Conservation (phyloP, 345 rosid genomes). For the Durio zibethinus region DNA sequence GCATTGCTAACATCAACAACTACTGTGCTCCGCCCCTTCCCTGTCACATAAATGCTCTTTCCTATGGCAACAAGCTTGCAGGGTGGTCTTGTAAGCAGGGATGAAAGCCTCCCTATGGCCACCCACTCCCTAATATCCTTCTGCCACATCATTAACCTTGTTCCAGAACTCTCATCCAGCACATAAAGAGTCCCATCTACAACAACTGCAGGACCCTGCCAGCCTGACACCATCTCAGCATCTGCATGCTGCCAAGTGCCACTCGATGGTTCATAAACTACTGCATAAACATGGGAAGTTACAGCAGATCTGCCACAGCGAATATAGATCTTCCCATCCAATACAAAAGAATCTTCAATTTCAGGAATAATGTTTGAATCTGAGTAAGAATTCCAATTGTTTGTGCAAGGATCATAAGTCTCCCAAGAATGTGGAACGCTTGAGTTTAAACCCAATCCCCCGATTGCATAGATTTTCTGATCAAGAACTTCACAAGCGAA, state of each 20-base stretch:
- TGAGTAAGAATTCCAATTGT: constrained; percentile 39
- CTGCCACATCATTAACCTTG: constrained; percentile 65
- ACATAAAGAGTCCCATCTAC: constrained; percentile 63
- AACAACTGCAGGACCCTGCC: constrained; percentile 78
- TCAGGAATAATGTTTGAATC: constrained; percentile 45
- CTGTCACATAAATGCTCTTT: constrained; percentile 56
- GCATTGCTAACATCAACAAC: constrained; percentile 51
- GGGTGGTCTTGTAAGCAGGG: constrained; percentile 58
- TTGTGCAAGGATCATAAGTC: constrained; percentile 46
- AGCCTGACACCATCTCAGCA: constrained; percentile 62
- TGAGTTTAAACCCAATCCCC: constrained; percentile 52
- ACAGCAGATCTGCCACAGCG: constrained; percentile 37
- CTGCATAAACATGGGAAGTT: constrained; percentile 34
- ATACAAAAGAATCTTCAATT: constrained; percentile 60
- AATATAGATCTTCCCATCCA: constrained; percentile 63
- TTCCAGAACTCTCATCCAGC: constrained; percentile 71
- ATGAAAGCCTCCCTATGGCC: constrained; percentile 61
- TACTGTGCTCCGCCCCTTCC: constrained; percentile 66
- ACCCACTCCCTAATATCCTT: constrained; percentile 59
- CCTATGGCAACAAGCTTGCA: constrained; percentile 66
- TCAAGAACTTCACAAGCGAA: constrained; percentile 66
- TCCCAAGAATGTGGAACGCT: constrained; percentile 63
- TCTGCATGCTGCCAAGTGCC: constrained; percentile 63
- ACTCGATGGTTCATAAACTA: constrained; percentile 44
- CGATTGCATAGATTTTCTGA: constrained; percentile 63